phyloP scores from a whole-genome alignment of 768 basidiomycete species.

The Megacollybia marginata region DNA sequence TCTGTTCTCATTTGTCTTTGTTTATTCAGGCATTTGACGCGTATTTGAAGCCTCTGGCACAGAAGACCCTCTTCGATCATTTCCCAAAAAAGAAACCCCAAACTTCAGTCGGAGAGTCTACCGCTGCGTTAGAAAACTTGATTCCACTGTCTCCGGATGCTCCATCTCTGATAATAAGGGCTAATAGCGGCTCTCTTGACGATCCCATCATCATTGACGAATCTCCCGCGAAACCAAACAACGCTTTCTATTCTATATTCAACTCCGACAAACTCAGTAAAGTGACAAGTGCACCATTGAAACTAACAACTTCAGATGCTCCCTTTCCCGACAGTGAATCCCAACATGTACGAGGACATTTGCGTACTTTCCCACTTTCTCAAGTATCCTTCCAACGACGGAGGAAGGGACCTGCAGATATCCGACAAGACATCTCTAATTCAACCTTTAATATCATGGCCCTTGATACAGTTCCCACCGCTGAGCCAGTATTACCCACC shows the following conservation, averaged over 20 bases:
- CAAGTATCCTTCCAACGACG: conserved; percentile 2
- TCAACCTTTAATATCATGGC: not conserved
- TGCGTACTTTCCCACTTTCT: conserved; percentile 27
- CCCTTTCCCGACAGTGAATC: conserved; percentile 43
- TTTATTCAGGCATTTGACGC: too few species aligned
- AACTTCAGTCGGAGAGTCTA: not conserved
- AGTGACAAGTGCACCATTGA: not conserved
- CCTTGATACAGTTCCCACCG: not conserved
- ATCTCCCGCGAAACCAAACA: conserved; percentile 27
- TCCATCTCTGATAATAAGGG: not conserved
- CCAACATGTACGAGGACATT: conserved; percentile 59
- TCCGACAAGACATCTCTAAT: not conserved
- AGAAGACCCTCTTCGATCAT: conserved; percentile 35
- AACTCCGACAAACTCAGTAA: conserved; percentile 15
- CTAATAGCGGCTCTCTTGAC: conserved; percentile 11
- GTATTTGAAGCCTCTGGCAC: conserved; percentile 5
- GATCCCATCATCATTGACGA: conserved; percentile 37
- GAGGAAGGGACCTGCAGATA: not conserved
- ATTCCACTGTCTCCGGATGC: too few species aligned
- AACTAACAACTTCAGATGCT: conserved; percentile 10
- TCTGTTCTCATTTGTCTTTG: too few species aligned
- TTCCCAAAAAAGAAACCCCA: conserved; percentile 18
- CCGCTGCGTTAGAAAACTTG: too few species aligned
- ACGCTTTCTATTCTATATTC: conserved; percentile 40
- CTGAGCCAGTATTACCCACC: not conserved